Conservation (phyloP, 148 eudicot genomes). For the Rhododendron kiyosumense region DNA sequence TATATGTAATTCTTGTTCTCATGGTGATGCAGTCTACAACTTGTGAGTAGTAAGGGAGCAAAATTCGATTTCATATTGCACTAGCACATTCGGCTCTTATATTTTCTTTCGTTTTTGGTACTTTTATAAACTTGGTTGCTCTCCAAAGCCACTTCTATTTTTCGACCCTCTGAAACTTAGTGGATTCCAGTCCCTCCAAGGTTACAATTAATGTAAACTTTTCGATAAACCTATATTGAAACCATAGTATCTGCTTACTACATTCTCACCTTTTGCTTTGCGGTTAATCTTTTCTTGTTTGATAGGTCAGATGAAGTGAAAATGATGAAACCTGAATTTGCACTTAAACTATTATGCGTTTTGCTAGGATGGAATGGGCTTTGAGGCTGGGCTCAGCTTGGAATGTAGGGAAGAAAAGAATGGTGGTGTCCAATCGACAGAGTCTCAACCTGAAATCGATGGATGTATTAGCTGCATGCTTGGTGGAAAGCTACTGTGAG, state of each 20-base stretch:
- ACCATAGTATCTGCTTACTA: neutral
- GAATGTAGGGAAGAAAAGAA: neutral
- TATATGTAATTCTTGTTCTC: neutral
- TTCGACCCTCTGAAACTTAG: neutral
- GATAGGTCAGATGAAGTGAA: neutral
- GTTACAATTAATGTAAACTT: neutral
- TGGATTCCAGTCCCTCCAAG: neutral
- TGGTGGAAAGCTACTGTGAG: slow-evolving; percentile 26
- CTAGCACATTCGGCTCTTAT: neutral
- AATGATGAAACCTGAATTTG: neutral
- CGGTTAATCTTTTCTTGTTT: neutral
- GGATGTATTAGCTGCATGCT: slow-evolving; percentile 15
- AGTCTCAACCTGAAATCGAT: slow-evolving; percentile 3
- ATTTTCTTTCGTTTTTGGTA: neutral
- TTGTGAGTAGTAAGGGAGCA: neutral
- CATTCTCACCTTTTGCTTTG: neutral
- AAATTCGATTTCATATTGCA: neutral
- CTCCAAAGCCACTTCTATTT: neutral
- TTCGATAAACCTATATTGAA: neutral
- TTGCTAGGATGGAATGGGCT: slow-evolving; percentile 6
- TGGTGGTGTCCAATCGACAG: neutral
- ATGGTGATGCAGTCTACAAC: neutral
- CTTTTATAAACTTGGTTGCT: neutral
- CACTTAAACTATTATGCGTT: neutral
- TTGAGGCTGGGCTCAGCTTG: neutral